These are phyloP conservation scores for Hydnomerulius pinastri DNA, from an alignment of 768 basidiomycete genomes.

Conservation along the genomic window DNA sequence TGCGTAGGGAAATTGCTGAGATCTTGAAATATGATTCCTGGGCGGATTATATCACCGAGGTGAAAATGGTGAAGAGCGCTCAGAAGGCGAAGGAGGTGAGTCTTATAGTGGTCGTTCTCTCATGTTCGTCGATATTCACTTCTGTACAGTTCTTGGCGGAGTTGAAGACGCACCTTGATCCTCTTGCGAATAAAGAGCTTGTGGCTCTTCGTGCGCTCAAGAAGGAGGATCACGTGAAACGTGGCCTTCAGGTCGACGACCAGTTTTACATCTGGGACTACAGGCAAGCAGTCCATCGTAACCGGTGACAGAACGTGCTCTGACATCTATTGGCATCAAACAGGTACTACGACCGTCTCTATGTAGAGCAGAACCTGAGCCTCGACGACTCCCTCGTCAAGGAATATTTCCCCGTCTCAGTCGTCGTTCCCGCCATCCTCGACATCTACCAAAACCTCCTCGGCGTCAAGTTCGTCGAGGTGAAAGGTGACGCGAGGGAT, in stretches of 20 bases:
- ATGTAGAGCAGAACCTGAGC: slow-evolving; percentile 62
- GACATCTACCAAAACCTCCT: slow-evolving; percentile 83
- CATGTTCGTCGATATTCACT: neutral
- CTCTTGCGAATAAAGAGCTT: slow-evolving; percentile 69
- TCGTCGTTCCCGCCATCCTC: slow-evolving; percentile 81
- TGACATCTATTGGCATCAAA: neutral
- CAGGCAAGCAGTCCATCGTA: slow-evolving; percentile 54
- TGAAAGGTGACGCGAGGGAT: slow-evolving; percentile 55
- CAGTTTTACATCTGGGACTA: slow-evolving; percentile 87
- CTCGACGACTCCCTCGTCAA: slow-evolving; percentile 81
- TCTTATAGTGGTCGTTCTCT: too few species aligned
- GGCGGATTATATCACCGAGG: slow-evolving; percentile 84
- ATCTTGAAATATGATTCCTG: slow-evolving; percentile 76
- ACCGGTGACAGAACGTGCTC: neutral
- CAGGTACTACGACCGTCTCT: slow-evolving; percentile 40
- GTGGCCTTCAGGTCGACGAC: slow-evolving; percentile 64
- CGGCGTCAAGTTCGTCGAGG: slow-evolving; percentile 63
- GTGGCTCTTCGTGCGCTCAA: slow-evolving; percentile 71
- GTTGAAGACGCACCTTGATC: slow-evolving; percentile 70
- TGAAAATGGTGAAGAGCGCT: slow-evolving; percentile 81
- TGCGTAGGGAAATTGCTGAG: slow-evolving; percentile 69
- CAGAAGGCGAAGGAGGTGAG: slow-evolving; percentile 58
- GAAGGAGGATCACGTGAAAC: slow-evolving; percentile 66
- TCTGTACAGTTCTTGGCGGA: slow-evolving; percentile 69
- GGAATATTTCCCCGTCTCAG: slow-evolving; percentile 86